phyloP scores from a whole-genome alignment of 139 green algal genomes.

The Coelastrella sp. region DNA sequence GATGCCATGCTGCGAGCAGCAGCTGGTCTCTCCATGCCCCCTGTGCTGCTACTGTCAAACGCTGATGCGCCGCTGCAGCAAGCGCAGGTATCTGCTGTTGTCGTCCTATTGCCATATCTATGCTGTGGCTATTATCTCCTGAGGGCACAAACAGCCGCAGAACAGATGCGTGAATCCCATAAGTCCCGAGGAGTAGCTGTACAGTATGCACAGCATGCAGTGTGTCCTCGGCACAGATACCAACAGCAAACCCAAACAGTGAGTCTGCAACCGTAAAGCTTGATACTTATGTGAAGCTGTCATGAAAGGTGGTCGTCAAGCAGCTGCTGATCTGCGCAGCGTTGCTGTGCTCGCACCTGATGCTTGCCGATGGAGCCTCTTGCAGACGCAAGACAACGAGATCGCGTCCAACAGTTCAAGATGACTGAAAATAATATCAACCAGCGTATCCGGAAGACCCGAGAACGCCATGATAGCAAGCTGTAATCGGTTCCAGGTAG shows the following conservation, averaged over 20 bases:
- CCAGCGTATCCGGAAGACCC: neutral
- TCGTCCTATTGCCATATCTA: too few species aligned
- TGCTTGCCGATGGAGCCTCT: neutral
- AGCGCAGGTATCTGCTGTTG: neutral
- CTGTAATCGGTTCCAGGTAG: neutral
- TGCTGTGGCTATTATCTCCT: too few species aligned
- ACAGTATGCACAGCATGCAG: too few species aligned
- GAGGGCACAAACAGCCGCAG: too few species aligned
- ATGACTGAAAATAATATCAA: neutral
- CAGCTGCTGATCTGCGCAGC: neutral
- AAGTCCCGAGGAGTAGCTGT: too few species aligned
- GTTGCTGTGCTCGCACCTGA: neutral
- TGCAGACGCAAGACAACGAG: neutral
- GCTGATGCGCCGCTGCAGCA: constrained; percentile 19
- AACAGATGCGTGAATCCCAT: too few species aligned
- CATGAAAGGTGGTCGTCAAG: too few species aligned
- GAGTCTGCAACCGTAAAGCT: too few species aligned
- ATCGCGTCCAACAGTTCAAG: neutral
- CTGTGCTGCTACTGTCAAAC: neutral
- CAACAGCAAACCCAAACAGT: too few species aligned
- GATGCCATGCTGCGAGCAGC: constrained; percentile 12
- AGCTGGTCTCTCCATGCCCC: constrained; percentile 17
- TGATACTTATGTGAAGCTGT: too few species aligned
- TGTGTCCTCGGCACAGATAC: too few species aligned
- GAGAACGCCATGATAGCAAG: neutral